Base-by-base conservation (phyloP, 805 yeast genomes). In the Nakazawaea holstii region DNA sequence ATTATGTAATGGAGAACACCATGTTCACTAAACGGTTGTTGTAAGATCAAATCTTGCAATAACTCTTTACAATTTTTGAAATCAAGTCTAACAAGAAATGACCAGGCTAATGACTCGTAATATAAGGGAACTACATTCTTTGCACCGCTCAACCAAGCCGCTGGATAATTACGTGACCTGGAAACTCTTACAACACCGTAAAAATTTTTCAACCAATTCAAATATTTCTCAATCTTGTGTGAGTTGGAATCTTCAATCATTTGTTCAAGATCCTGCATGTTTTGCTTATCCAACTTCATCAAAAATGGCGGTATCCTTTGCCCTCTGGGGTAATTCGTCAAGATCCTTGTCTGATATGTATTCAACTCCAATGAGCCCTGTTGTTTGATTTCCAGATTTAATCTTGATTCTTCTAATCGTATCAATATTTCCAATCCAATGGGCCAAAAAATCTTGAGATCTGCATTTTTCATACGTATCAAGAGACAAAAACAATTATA, bases 361-460 rank as follows among this genome's bases (percentile, higher is more conserved):
- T 33, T 35, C 28, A 48, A 27, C 13, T 44, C n/a, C 29, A 20
- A 20, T 20, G 29, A 28, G 13, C 39, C 37, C 20, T 11, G 27
- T 42, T n/a, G 30, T 14, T 20, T 10, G 27, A 24, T 6, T 10
- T 39, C 32, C 44, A 27, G 6, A 33, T 29, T 4, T 31, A 40
- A 20, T 39, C 32, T 13, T 39, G 36, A 11, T 39, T 56, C 57
- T 46, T 58, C 61, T 40, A 61, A 40, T 24, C 58, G 47, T 30
- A 57, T 55, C 20, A 84, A 56, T 5, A 84, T 77, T 50, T 79
- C 82, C 5, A 79, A 60, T 0, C 86, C 90, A 0, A 82, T 33
- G 0, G 84, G 76, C 91, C 91, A 85, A 9, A 83, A 57, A 3
- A 74, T 62, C 46, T 80, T 65, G 6, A 82, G 58, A 57, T 84